phyloP scores from a whole-genome alignment of 495 filamentous ascomycete species.

The Neurospora intermedia region DNA sequence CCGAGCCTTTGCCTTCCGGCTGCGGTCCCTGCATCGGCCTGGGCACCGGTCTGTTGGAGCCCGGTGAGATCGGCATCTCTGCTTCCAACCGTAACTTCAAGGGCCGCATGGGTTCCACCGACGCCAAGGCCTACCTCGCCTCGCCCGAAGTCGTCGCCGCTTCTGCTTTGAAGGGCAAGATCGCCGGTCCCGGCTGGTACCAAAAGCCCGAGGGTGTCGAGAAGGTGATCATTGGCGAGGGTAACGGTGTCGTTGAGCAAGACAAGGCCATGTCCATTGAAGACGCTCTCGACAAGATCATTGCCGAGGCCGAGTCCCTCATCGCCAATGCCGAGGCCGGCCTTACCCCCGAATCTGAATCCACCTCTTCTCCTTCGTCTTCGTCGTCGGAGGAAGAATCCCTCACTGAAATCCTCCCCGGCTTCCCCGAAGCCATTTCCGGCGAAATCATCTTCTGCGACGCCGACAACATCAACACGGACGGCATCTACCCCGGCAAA shows the following conservation, averaged over 20 bases:
- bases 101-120: constrained; percentile 75
- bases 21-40: constrained; percentile 91
- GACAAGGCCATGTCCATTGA: constrained; percentile 53
- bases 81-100: constrained; percentile 91
- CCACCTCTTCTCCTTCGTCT: constrained; percentile 1
- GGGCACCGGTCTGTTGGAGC: constrained; percentile 71
- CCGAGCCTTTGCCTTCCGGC: constrained; percentile 60
- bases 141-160: constrained; percentile 90
- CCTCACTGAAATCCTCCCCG: constrained; percentile 53
- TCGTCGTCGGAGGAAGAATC: constrained; percentile 18
- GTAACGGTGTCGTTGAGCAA: constrained; percentile 50
- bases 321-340: constrained; percentile 26
- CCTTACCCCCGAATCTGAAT: constrained; percentile 7
- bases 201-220: constrained; percentile 52
- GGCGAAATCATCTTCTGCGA: constrained; percentile 66
- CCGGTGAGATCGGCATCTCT: constrained; percentile 80
- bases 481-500: constrained; percentile 75
- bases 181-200: constrained; percentile 76
- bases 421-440: constrained; percentile 54
- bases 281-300: constrained; percentile 57
- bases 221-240: constrained; percentile 61
- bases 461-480: constrained; percentile 65
- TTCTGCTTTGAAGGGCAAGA: constrained; percentile 66
- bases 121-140: constrained; percentile 80
- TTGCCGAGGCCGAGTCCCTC: constrained; percentile 53